Evolutionary conservation across 306 rosid genomes (phyloP), one percentile per base, ranked within the genome.

Genomic region (Glycine tomentella): DNA sequence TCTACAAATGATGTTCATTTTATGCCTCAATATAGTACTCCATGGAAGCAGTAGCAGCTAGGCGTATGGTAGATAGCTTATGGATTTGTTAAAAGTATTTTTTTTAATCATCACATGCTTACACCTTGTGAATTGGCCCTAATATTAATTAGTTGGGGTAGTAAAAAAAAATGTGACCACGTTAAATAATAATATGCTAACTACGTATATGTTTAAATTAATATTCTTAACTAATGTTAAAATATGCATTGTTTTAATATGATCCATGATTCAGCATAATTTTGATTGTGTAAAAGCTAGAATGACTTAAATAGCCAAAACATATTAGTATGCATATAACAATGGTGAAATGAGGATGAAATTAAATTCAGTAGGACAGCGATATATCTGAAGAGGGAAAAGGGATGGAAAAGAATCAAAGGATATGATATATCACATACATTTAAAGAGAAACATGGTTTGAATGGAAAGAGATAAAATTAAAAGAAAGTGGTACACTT

Each of bases 1-100:
- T 78, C 68, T 69, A 59, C 46, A 56, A 78, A 56, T 68, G 34
- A 36, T 48, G 59, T 16, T n/a, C 65, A 66, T 55, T 44, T 34
- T 33, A 50, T 66, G 55, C 31, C 65, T 65, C 51, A 51, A 50
- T 65, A 45, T 40, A 40, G 72, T 33, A 76, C 31, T 34, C 31
- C 31, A 33, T 11, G 8, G 75, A 66, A 62, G 44, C n/a, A 33
- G 74, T 9, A 51, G 3, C 50, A 36, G 33, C 53, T 33, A 34
- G 53, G 65, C 52, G 6, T 75, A 7, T 50, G 36, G 49, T 56
- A 10, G 40, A 73, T 15, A 45, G 10, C 57, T 42, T 12, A 75
- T 74, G 55, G 2, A 44, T 58, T 17, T 74, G 8, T 52, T 73
- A 9, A 74, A 72, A 33, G 31, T 25, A 36, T 3, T 49, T 31